phyloP scores from a whole-genome alignment of 2,329 filamentous ascomycete genomes.

The Acrocalymma vagum region DNA sequence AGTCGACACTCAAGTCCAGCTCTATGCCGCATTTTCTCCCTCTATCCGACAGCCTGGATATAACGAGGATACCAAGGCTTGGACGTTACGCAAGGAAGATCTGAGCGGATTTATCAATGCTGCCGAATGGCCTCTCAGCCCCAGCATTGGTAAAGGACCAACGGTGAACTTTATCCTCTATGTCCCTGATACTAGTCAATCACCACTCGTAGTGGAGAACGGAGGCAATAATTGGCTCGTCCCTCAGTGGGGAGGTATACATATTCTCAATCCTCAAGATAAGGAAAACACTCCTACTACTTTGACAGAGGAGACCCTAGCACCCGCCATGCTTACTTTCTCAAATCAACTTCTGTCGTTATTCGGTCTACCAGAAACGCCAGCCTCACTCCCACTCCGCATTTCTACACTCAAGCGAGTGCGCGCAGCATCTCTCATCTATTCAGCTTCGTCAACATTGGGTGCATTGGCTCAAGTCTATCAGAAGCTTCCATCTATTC shows the following conservation, averaged over 20 bases:
- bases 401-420: slow-evolving; percentile 87
- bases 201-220: slow-evolving; percentile 68
- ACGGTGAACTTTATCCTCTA: slow-evolving; percentile 97
- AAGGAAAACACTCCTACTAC: slow-evolving; percentile 50
- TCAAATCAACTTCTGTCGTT: slow-evolving; percentile 89
- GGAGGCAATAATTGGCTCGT: slow-evolving; percentile 85
- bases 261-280: slow-evolving; percentile 69
- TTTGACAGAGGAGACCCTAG: slow-evolving; percentile 72
- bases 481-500: slow-evolving; percentile 84
- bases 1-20: slow-evolving; percentile 93
- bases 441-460: slow-evolving; percentile 90
- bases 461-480: slow-evolving; percentile 89
- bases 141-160: slow-evolving; percentile 90
- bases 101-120: slow-evolving; percentile 96
- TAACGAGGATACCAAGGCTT: slow-evolving; percentile 64
- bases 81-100: slow-evolving; percentile 81
- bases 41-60: slow-evolving; percentile 67
- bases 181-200: slow-evolving; percentile 74
- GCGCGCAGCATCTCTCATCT: slow-evolving; percentile 81
- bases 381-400: slow-evolving; percentile 80
- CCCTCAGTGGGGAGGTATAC: slow-evolving; percentile 90
- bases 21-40: slow-evolving; percentile 78
- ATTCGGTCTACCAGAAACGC: slow-evolving; percentile 82
- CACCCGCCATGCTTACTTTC: slow-evolving; percentile 86
- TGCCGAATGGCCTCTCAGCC: slow-evolving; percentile 95